These are phyloP conservation scores for Phytophthora macrochlamydospora DNA, from an alignment of 352 stramenopile species.

Conservation along the genomic window DNA sequence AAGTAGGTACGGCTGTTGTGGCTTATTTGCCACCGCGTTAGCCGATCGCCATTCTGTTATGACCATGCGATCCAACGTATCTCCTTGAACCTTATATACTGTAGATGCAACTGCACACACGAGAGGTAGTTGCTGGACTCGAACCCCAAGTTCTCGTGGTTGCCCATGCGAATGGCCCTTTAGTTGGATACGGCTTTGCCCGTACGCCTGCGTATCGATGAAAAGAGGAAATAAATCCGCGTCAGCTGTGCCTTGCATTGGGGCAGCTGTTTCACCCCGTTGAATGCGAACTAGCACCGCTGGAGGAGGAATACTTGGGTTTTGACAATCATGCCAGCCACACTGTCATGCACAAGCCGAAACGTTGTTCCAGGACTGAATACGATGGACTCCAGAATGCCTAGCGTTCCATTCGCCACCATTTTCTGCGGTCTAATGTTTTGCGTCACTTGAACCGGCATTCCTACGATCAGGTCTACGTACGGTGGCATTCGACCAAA, in stretches of 20 bases:
- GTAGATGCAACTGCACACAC: constrained; percentile 15
- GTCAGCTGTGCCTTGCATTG: not conserved
- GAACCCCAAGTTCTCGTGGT: not conserved
- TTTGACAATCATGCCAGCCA: constrained; percentile 4
- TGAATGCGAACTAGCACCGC: constrained; percentile 1
- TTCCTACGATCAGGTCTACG: constrained; percentile 3
- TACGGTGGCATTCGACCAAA: constrained; percentile 9
- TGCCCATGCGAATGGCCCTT: not conserved
- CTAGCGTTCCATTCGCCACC: constrained; percentile 17
- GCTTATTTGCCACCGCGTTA: constrained; percentile 6
- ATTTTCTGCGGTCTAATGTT: constrained; percentile 7
- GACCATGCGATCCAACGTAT: constrained; percentile 16
- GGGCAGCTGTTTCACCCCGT: not conserved
- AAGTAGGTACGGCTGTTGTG: constrained; percentile 14
- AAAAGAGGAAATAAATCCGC: constrained; percentile 12
- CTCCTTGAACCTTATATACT: constrained; percentile 20
- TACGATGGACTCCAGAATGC: constrained; percentile 1
- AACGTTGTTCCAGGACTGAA: constrained; percentile 8
- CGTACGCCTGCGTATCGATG: constrained; percentile 5
- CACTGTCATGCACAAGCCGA: constrained; percentile 7
- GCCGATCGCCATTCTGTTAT: constrained; percentile 6
- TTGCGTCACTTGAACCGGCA: constrained; percentile 10
- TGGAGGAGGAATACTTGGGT: not conserved
- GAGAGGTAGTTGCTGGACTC: constrained; percentile 17
- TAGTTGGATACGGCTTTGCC: constrained; percentile 1